These are phyloP conservation scores for Aspergillus sp. DNA, from an alignment of 2,329 filamentous ascomycete species.

Conservation along the genomic window DNA sequence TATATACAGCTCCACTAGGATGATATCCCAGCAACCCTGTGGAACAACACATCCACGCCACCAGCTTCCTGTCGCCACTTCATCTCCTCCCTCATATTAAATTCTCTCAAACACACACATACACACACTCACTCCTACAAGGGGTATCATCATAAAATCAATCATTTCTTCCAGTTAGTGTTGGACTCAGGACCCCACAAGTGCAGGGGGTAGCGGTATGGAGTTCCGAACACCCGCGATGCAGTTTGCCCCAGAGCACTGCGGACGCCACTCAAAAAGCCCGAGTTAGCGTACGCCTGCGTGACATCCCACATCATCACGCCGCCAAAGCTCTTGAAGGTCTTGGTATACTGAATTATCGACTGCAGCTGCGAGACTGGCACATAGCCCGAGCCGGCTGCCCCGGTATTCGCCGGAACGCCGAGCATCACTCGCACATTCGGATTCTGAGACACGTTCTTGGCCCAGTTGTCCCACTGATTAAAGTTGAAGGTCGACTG, in stretches of 20 bases:
- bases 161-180: not conserved
- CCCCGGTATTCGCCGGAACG: slow-evolving; percentile 56
- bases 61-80: too few species aligned
- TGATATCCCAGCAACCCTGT: not conserved
- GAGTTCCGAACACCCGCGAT: slow-evolving; percentile 9
- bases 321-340: slow-evolving; percentile 64
- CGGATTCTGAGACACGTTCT: slow-evolving; percentile 57
- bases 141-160: not conserved
- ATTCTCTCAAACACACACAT: not conserved
- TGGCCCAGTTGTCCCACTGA: slow-evolving; percentile 68
- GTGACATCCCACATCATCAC: slow-evolving; percentile 71
- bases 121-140: not conserved
- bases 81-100: too few species aligned
- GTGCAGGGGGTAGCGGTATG: slow-evolving; percentile 1
- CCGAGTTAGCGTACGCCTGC: slow-evolving; percentile 60
- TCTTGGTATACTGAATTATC: slow-evolving; percentile 57
- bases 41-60: not conserved
- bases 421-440: slow-evolving; percentile 65
- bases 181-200: not conserved
- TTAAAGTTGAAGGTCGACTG: slow-evolving; percentile 63
- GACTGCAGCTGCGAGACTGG: slow-evolving; percentile 49
- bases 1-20: slow-evolving; percentile 5
- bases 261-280: slow-evolving; percentile 54
- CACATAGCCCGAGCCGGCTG: slow-evolving; percentile 60
- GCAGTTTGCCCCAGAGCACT: slow-evolving; percentile 32